Evolutionary conservation across 371 early-diverging fungal species (phyloP).

Genomic region (Parasitella parasitica): DNA sequence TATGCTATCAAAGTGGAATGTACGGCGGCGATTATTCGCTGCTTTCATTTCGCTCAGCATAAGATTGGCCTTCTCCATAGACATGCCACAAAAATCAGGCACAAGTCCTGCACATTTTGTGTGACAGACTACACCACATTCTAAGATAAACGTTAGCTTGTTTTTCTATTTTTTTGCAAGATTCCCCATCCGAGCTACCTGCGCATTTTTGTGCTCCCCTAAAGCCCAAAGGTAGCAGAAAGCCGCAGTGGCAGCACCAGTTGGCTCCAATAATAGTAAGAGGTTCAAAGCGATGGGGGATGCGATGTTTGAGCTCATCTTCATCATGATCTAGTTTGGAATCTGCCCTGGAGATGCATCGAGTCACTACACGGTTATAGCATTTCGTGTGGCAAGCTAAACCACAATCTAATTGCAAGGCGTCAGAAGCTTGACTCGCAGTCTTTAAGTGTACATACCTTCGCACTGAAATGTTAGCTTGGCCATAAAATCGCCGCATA

Average conservation of each 20-base stretch:
- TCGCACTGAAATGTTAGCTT: constrained; percentile 89
- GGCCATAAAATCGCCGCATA: constrained; percentile 88
- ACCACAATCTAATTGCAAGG: constrained; percentile 69
- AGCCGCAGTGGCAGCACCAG: constrained; percentile 98
- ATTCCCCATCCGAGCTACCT: constrained; percentile 17
- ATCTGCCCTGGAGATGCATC: constrained; percentile 76
- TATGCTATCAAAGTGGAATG: constrained; percentile 16
- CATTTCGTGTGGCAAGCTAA: constrained; percentile 95
- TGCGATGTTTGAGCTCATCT: constrained; percentile 80
- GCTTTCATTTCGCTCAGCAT: constrained; percentile 76
- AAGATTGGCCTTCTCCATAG: constrained; percentile 78
- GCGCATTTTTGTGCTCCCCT: constrained; percentile 62
- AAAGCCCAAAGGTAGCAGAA: constrained; percentile 82
- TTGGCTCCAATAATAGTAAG: constrained; percentile 71
- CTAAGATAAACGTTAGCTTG: constrained; percentile 23
- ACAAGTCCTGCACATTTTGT: constrained; percentile 80
- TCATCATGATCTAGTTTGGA: constrained; percentile 54
- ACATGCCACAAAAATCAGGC: constrained; percentile 94
- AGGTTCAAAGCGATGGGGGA: constrained; percentile 89
- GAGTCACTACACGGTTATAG: constrained; percentile 76
- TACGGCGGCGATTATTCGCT: constrained; percentile 51
- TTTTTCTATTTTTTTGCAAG: too few relatives aligned
- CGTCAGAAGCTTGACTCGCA: neutral
- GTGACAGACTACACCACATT: constrained; percentile 87
- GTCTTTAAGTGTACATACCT: constrained; percentile 39